These are phyloP conservation scores for Podaxis pistillaris DNA, from an alignment of 768 basidiomycete species.

Conservation along the genomic window DNA sequence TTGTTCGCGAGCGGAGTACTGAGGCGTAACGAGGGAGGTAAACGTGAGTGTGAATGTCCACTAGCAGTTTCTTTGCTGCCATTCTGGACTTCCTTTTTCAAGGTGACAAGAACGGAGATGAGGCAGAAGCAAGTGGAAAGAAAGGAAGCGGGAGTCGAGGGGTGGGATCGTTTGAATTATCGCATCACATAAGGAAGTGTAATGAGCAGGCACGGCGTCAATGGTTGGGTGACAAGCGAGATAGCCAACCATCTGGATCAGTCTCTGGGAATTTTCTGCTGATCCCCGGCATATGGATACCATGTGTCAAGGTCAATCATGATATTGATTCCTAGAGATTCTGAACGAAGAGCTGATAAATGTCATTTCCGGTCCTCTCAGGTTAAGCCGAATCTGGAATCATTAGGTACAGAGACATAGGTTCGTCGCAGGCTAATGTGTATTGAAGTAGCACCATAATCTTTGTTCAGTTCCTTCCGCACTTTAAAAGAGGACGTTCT, in stretches of 20 bases:
- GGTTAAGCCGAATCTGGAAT: not conserved
- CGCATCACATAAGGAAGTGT: not conserved
- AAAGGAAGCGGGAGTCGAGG: not conserved
- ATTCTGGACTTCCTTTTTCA: not conserved
- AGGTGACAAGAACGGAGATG: too few relatives aligned
- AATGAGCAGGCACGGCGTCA: not conserved
- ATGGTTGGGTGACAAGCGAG: not conserved
- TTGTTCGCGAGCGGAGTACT: constrained; percentile 60
- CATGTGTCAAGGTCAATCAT: not conserved
- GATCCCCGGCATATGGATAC: not conserved
- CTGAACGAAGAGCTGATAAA: not conserved
- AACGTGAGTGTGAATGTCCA: constrained; percentile 87
- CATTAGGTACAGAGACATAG: constrained; percentile 7
- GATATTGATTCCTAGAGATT: not conserved
- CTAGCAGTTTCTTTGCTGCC: constrained; percentile 40
- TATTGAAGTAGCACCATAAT: not conserved
- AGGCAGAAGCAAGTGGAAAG: not conserved
- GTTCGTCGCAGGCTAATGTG: constrained; percentile 1
- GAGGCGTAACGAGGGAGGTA: constrained; percentile 80
- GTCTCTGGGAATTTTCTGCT: not conserved
- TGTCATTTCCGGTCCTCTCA: not conserved
- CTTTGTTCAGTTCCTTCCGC: not conserved
- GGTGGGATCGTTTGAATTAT: not conserved
- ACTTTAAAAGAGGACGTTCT: not conserved
- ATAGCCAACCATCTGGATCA: not conserved